These are phyloP conservation scores for Camellia granthamiana DNA, from an alignment of 148 eudicot genomes.

Conservation along the genomic window DNA sequence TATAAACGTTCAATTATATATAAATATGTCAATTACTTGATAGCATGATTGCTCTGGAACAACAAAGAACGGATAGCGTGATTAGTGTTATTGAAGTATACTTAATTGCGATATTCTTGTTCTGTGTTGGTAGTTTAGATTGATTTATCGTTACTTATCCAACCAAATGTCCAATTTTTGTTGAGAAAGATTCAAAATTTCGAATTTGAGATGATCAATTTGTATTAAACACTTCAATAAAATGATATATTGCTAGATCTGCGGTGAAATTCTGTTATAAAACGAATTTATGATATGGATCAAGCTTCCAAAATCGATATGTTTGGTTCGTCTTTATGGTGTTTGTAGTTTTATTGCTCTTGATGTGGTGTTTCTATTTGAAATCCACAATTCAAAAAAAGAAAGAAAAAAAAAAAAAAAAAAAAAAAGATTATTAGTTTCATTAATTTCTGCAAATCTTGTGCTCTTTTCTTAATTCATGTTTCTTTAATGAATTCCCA, in stretches of 20 bases:
- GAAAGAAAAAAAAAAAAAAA: too few relatives aligned
- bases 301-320: not conserved
- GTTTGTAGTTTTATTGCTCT: too few relatives aligned
- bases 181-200: too few relatives aligned
- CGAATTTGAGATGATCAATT: not conserved
- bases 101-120: not conserved
- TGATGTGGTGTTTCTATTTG: too few relatives aligned
- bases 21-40: not conserved
- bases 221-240: not conserved
- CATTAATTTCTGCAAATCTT: not conserved
- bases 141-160: not conserved
- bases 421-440: not conserved
- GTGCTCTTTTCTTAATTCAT: not conserved
- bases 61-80: not conserved
- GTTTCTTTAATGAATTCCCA: constrained; percentile 24
- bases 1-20: not conserved
- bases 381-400: too few relatives aligned
- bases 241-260: not conserved
- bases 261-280: not conserved
- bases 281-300: not conserved
- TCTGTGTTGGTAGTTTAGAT: not conserved
- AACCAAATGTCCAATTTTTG: not conserved
- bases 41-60: not conserved
- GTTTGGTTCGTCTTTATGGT: not conserved
- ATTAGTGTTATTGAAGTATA: not conserved